Percentiles rank a stretch among this genome's conserved stretches.
Conservation (phyloP, 129 eudicot genomes). For the Tagetes erecta region DNA sequence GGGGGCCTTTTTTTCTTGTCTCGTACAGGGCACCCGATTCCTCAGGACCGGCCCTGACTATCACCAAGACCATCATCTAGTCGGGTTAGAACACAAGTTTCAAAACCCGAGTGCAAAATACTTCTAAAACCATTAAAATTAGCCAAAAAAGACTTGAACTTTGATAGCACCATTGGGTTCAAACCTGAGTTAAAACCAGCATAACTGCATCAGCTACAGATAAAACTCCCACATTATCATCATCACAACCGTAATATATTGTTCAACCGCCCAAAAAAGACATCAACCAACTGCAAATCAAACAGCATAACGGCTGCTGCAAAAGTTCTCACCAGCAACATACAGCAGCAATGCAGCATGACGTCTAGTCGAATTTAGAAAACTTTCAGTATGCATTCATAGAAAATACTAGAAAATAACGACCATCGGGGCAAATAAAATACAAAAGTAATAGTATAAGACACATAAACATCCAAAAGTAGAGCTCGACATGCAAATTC, state of each 20-base stretch:
- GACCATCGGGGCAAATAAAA: not conserved
- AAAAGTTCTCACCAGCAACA: conserved; percentile 42
- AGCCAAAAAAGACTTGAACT: too few relatives aligned
- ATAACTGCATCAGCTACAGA: not conserved
- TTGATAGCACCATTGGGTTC: not conserved
- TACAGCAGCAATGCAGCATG: conserved; percentile 55
- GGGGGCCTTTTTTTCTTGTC: too few relatives aligned
- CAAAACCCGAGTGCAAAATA: not conserved
- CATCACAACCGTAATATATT: conserved; percentile 17
- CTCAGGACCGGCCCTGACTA: too few relatives aligned
- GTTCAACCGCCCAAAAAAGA: too few relatives aligned
- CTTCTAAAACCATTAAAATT: not conserved
- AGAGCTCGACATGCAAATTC: not conserved
- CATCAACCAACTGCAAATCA: not conserved
- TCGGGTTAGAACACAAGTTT: not conserved
- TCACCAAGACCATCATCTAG: not conserved
- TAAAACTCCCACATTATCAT: not conserved
- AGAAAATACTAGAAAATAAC: too few relatives aligned
- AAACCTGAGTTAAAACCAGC: not conserved
- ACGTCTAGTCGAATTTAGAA: conserved; percentile 45
- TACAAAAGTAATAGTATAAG: not conserved
- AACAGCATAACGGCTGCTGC: conserved; percentile 70
- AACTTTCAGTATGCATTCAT: conserved; percentile 23
- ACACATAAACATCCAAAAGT: not conserved
- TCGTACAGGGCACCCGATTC: too few relatives aligned